Evolutionary conservation across 495 filamentous ascomycete genomes (phyloP).

Genomic region (Lindgomyces ingoldianus): DNA sequence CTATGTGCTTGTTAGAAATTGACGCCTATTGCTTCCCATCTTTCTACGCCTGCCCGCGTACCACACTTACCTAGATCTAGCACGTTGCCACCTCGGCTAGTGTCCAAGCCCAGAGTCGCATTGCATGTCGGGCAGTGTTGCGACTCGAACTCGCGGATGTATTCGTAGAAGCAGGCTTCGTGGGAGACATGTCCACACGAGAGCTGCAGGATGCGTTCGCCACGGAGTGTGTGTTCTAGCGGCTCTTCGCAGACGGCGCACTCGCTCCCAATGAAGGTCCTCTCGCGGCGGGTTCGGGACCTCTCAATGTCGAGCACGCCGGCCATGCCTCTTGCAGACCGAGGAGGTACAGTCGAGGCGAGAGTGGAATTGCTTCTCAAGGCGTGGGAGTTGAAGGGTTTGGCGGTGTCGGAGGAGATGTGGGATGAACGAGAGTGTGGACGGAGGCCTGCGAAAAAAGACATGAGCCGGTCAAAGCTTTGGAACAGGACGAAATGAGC

Average conservation of each 20-base stretch:
- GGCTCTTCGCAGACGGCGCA: conserved; percentile 98
- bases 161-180: conserved; percentile 99
- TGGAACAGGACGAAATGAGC: conserved; percentile 16
- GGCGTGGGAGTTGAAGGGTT: conserved; percentile 21
- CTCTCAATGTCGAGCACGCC: conserved; percentile 78
- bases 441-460: conserved; percentile 37
- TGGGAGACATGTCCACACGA: conserved; percentile 95
- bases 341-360: conserved; percentile 32
- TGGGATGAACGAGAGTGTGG: conserved; percentile 34
- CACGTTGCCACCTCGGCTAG: conserved; percentile 92
- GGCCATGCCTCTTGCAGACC: conserved; percentile 62
- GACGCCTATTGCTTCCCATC: conserved; percentile 1
- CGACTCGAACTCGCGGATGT: conserved; percentile 90
- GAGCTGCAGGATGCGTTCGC: conserved; percentile 93
- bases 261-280: conserved; percentile 92
- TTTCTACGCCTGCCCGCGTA: background rate
- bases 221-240: conserved; percentile 91
- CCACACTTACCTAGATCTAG: conserved; percentile 76
- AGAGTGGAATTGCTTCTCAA: conserved; percentile 24
- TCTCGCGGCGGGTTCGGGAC: conserved; percentile 77
- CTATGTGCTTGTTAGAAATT: conserved; percentile 50
- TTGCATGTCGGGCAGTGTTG: conserved; percentile 96
- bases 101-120: conserved; percentile 88
- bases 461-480: conserved; percentile 39
- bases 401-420: conserved; percentile 7